Evolutionary conservation across 352 stramenopile species (phyloP).

Genomic region (Phytophthora foliorum): DNA sequence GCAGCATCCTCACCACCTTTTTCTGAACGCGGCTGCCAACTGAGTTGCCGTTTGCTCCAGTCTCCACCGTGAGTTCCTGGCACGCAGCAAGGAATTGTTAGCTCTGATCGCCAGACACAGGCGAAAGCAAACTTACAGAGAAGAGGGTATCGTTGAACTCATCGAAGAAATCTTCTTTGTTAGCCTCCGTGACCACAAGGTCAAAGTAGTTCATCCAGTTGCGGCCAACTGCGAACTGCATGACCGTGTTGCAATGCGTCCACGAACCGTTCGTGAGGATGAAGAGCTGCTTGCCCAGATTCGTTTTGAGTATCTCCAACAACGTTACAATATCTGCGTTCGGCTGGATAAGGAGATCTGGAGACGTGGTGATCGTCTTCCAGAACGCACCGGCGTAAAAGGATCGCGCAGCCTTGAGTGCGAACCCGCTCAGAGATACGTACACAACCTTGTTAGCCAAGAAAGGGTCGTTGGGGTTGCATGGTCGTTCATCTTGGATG

Average conservation of each 20-base stretch:
- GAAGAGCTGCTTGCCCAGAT: conserved; percentile 51
- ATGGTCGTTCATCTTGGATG: conserved; percentile 35
- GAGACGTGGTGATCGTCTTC: conserved; percentile 53
- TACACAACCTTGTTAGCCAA: conserved; percentile 54
- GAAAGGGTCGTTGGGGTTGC: conserved; percentile 59
- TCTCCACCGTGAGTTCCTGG: conserved; percentile 21
- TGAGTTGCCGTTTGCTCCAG: not conserved
- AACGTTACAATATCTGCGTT: conserved; percentile 54
- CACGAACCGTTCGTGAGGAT: conserved; percentile 64
- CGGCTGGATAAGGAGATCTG: conserved; percentile 52
- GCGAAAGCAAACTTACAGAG: conserved; percentile 30
- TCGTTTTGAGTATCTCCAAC: conserved; percentile 43
- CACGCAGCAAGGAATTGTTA: not conserved
- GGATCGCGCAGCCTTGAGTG: conserved; percentile 47
- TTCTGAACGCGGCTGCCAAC: conserved; percentile 16
- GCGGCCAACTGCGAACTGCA: conserved; percentile 55
- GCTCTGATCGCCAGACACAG: not conserved
- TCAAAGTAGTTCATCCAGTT: conserved; percentile 63
- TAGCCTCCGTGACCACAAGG: conserved; percentile 57
- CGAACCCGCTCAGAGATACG: conserved; percentile 51
- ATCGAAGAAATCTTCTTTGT: conserved; percentile 69
- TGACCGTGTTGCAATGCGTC: conserved; percentile 65
- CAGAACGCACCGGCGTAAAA: conserved; percentile 62
- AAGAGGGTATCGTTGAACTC: conserved; percentile 59
- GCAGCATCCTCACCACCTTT: conserved; percentile 43